Evolutionary conservation across 2,329 filamentous ascomycete genomes (phyloP), one percentile per base, ranked within the genome.

Genomic region (Zymoseptoria crescenta): DNA sequence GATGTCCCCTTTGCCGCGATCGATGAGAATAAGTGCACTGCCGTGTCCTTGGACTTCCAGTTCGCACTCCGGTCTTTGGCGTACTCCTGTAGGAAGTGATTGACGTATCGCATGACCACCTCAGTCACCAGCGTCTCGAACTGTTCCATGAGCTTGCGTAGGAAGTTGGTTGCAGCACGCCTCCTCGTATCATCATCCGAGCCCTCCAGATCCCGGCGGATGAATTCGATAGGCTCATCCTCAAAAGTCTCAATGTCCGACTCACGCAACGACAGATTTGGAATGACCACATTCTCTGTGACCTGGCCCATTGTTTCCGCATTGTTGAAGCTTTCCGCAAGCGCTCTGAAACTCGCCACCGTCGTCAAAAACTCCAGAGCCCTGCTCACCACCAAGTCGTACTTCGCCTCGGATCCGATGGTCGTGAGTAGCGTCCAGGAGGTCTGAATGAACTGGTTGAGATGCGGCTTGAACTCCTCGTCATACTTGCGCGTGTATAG

Each of bases 141-240:
- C 66, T 89, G 91, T 68, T 93, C 88, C 70, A 96, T 87, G 52
- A 99, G 81, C 70, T 91, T 88, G 63, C 90, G 84, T 59, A 99
- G 77, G 77, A 99, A 99, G 73, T 97, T 94, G 0, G 93, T 97
- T 0, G 95, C 92, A 49, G 94, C 93, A 69, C 94, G 84, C 66
- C 94, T 83, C 70, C 94, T 83, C 1, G 94, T 99, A 72, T 97
- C 94, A 57, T 88, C 95, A 74, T 99, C 94, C 1, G 94, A 96
- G 6, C 94, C 94, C 74, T 99, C 94, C 53, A 99, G 80, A 74
- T 99, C 94, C 69, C 91, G 84, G 63, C 94, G 84, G 70, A 99
- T 99, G 72, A 96, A 99, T 74, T 99, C 94, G 65, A 99, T 99
- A 0, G 94, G 94, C 77, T 99, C 95, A 72, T 99, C 95, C 72